Evolutionary conservation across 2,329 filamentous ascomycete species (phyloP).

Genomic region (Colletotrichum sp.): DNA sequence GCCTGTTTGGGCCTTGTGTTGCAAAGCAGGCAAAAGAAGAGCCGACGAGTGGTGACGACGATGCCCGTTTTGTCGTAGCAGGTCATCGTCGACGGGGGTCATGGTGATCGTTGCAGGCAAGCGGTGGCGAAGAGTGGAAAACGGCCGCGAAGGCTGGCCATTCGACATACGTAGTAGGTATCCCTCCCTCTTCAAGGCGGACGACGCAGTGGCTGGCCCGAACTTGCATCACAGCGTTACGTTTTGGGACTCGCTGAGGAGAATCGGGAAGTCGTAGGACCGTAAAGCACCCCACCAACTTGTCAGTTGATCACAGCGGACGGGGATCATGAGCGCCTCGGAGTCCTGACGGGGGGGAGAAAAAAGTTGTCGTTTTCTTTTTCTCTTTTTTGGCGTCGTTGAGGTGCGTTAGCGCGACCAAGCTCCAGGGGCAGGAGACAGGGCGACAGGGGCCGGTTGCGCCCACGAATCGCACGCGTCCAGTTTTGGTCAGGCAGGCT

Average conservation of each 20-base stretch:
- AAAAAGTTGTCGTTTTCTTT: not conserved
- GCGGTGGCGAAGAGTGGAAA: not conserved
- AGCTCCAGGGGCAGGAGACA: conserved; percentile 2
- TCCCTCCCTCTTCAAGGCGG: not conserved
- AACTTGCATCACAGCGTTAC: conserved; percentile 2
- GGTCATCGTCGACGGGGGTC: not conserved
- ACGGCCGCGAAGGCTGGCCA: not conserved
- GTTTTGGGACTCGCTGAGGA: conserved; percentile 11
- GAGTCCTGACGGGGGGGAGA: not conserved
- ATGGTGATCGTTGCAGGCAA: not conserved
- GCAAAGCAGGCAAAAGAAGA: not conserved
- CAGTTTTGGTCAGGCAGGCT: not conserved
- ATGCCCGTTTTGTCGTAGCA: not conserved
- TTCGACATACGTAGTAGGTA: not conserved
- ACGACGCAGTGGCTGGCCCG: not conserved
- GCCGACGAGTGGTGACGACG: not conserved
- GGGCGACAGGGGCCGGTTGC: conserved; percentile 19
- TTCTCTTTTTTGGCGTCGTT: conserved; percentile 1
- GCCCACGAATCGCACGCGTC: conserved; percentile 8
- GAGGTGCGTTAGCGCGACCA: conserved; percentile 16
- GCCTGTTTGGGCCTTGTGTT: not conserved
- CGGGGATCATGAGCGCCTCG: not conserved
- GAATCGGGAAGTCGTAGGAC: conserved; percentile 5
- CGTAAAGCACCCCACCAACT: not conserved
- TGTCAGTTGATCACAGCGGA: conserved; percentile 6